These are phyloP conservation scores for Glaciozyma antarctica DNA, from an alignment of 768 basidiomycete species.

Conservation along the genomic window DNA sequence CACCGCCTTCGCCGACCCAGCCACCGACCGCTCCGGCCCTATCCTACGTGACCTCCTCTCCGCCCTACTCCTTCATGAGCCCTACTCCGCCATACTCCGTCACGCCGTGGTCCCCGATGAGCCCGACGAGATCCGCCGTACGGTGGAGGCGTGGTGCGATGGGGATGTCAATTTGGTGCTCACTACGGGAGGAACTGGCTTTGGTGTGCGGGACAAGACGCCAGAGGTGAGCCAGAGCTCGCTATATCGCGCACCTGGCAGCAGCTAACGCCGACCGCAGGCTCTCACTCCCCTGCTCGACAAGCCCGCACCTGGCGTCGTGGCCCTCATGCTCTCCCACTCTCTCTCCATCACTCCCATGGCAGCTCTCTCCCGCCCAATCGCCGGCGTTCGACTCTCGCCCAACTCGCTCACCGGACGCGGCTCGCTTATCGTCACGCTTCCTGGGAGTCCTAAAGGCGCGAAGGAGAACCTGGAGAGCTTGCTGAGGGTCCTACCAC, in stretches of 20 bases:
- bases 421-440: conserved; percentile 60
- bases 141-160: conserved; percentile 43
- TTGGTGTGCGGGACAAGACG: conserved; percentile 67
- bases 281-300: conserved; percentile 37
- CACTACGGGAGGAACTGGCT: conserved; percentile 81
- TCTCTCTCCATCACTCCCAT: conserved; percentile 67
- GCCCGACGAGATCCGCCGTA: conserved; percentile 45
- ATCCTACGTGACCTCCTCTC: conserved; percentile 11
- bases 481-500: conserved; percentile 55
- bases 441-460: conserved; percentile 78
- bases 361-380: conserved; percentile 70
- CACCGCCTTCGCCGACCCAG: conserved; percentile 2
- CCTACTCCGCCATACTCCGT: conserved; percentile 3
- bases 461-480: conserved; percentile 66
- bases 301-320: conserved; percentile 51
- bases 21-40: conserved; percentile 16
- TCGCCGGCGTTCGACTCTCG: conserved; percentile 50
- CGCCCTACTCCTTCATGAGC: too few relatives aligned
- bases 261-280: conserved; percentile 32
- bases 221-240: conserved; percentile 54
- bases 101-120: conserved; percentile 59
- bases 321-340: conserved; percentile 59
- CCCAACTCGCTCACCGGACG: conserved; percentile 35
- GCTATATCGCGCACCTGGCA: neutral
- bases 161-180: conserved; percentile 61